Percentiles rank a stretch among this genome's conserved stretches.
phyloP scores from a whole-genome alignment of 805 yeast species.

The Nakazawaea wickerhamii region DNA sequence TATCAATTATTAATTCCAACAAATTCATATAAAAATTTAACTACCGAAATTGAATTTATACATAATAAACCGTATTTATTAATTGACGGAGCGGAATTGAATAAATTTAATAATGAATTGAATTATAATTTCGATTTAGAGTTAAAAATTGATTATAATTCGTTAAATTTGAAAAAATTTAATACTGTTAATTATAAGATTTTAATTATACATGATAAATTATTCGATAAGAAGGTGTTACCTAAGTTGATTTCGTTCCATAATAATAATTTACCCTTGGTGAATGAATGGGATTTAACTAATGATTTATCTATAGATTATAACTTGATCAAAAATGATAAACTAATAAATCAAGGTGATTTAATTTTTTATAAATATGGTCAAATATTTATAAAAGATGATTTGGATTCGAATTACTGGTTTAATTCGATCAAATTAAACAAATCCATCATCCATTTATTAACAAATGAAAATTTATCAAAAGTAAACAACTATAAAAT shows the following conservation, averaged over 20 bases:
- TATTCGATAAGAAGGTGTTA: background rate
- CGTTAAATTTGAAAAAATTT: conserved; percentile 2
- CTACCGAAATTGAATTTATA: background rate
- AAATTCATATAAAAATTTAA: background rate
- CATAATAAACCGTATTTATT: conserved; percentile 7
- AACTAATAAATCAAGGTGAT: background rate
- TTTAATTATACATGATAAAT: background rate
- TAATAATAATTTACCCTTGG: background rate
- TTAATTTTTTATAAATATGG: background rate
- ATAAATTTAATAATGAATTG: background rate
- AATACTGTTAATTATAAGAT: background rate
- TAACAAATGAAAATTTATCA: background rate
- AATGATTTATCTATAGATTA: background rate
- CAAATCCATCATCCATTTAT: background rate
- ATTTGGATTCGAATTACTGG: background rate
- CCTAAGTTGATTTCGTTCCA: background rate
- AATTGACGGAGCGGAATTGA: background rate
- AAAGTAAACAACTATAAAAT: background rate
- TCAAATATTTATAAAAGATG: background rate
- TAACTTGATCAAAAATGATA: background rate
- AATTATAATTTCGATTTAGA: background rate
- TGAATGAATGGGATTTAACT: background rate
- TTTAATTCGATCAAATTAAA: background rate
- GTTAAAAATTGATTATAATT: background rate
- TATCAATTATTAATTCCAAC: conserved; percentile 8